phyloP scores from a whole-genome alignment of 1,284 basidiomycete genomes.

The Moesziomyces sp. region DNA sequence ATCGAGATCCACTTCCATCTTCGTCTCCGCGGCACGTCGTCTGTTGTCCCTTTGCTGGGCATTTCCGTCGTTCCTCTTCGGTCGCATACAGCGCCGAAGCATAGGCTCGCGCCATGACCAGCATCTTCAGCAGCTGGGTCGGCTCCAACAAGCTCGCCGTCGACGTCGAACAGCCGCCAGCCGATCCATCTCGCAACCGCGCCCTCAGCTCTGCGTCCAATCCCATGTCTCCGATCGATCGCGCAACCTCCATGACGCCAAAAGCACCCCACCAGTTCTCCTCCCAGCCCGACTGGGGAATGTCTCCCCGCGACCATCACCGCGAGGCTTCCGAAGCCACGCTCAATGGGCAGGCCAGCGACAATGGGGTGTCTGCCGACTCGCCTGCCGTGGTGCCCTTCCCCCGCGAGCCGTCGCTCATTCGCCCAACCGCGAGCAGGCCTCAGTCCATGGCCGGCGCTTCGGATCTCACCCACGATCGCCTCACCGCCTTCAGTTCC shows the following conservation, averaged over 20 bases:
- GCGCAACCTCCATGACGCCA: slow-evolving; percentile 45
- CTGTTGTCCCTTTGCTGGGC: no score
- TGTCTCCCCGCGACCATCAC: slow-evolving; percentile 24
- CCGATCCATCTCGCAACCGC: slow-evolving; percentile 18
- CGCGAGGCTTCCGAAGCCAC: slow-evolving; percentile 44
- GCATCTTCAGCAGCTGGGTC: slow-evolving; percentile 41
- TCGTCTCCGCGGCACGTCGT: no score
- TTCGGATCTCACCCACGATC: slow-evolving; percentile 23
- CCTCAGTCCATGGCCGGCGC: slow-evolving; percentile 14
- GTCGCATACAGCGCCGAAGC: no score
- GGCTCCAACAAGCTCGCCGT: slow-evolving; percentile 26
- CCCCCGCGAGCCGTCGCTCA: background rate
- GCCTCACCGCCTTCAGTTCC: slow-evolving; percentile 23
- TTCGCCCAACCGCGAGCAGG: slow-evolving; percentile 21
- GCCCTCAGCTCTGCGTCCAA: slow-evolving; percentile 21
- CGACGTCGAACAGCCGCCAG: slow-evolving; percentile 27
- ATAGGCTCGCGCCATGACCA: slow-evolving; percentile 21
- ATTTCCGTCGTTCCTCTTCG: no score
- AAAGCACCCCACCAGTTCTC: slow-evolving; percentile 31
- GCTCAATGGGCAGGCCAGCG: slow-evolving; percentile 25
- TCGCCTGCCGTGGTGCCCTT: background rate
- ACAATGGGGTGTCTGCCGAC: background rate
- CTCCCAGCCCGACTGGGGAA: slow-evolving; percentile 14
- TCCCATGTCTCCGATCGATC: slow-evolving; percentile 42
- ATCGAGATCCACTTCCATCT: no score